A percentile compares a stretch with the other conserved stretches of the same genome.
Evolutionary conservation across 768 basidiomycete species (phyloP).

Genomic region (Gyrodon lividus): DNA sequence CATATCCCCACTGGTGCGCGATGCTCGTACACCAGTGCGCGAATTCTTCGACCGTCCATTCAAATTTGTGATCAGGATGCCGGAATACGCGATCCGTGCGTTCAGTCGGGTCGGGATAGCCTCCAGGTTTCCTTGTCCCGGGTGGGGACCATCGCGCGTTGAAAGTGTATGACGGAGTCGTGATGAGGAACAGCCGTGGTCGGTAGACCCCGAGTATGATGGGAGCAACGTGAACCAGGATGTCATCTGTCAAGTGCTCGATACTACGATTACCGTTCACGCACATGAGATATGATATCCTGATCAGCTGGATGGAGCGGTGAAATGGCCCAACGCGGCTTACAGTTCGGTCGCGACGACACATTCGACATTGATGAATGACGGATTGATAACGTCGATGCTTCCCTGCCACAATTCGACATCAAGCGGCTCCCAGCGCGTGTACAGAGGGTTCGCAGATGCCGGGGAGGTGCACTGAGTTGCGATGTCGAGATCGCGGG

Average conservation of each 20-base stretch:
- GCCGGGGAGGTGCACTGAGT: conserved; percentile 46
- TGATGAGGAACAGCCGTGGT: conserved; percentile 71
- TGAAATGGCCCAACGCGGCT: conserved; percentile 24
- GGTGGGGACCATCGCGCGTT: conserved; percentile 73
- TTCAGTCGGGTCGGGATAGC: conserved; percentile 71
- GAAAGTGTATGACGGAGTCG: conserved; percentile 85
- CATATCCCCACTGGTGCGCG: conserved; percentile 72
- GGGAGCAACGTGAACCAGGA: conserved; percentile 65
- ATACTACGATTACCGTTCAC: conserved; percentile 46
- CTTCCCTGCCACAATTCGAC: conserved; percentile 76
- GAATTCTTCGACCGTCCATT: conserved; percentile 84
- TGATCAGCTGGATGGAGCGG: conserved; percentile 4
- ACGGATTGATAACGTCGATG: conserved; percentile 62
- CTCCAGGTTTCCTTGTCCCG: conserved; percentile 41
- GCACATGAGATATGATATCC: background rate
- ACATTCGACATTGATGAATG: conserved; percentile 64
- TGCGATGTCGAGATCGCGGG: conserved; percentile 54
- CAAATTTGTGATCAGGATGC: conserved; percentile 84
- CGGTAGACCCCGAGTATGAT: conserved; percentile 75
- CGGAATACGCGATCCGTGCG: conserved; percentile 75
- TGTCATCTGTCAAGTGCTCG: conserved; percentile 66
- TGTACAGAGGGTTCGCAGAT: conserved; percentile 28
- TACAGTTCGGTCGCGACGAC: conserved; percentile 84
- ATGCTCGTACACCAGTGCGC: conserved; percentile 52
- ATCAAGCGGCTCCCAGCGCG: conserved; percentile 68